Base-by-base conservation (phyloP, 225 moss, liverwort and hornwort genomes). In the Thuidium tamariscinum region DNA sequence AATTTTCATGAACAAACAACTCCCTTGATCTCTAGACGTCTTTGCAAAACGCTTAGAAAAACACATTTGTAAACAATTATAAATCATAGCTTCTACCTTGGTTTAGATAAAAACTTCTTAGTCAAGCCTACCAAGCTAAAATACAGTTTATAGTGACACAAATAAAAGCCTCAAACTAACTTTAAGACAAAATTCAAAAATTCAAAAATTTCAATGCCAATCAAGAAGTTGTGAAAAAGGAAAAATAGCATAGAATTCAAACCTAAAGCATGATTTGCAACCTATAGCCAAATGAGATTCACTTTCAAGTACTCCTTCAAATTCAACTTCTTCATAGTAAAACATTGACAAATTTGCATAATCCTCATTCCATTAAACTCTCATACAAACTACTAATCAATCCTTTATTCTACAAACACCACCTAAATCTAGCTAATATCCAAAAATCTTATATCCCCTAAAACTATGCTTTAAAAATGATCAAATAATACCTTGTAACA, bases 341-440 rank as follows among this genome's bases (percentile, higher is more conserved):
- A 7, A 29, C 6, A 17, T 3, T 44, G 3, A 46, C 6, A 72
- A 72, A 17, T 72, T 41, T 30, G 46, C 11, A 10, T 30, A 11
- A 30, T 30, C 11, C 1, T 46, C 30, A 67, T 37, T 1, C 13
- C 22, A 67, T 1, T 37, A 37, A 13, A 1, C 6, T 10, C 16
- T 25, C 0, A 0, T 69, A 1, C 7, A 44, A 10, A 30, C 18
- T 2, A 30, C 2, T 46, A 4, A 30, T 11, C 69, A 26, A 19
- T 73, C 30, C 3, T 73, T 0, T 0, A 18, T 16, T 42, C 5
- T 5, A 0, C 27, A 1, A 0, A 42, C 26, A 70, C 27, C 8
- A 70, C 2, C 9, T 5, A 16, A 42, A 70, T 26, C 16, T 9
- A 70, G 1, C 3, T 70, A 0, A 14, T 2, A 70, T 3, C 5